Percentiles rank a stretch among this genome's conserved stretches.
Evolutionary conservation across 495 filamentous ascomycete species (phyloP).

Genomic region (Annulohypoxylon bovei): DNA sequence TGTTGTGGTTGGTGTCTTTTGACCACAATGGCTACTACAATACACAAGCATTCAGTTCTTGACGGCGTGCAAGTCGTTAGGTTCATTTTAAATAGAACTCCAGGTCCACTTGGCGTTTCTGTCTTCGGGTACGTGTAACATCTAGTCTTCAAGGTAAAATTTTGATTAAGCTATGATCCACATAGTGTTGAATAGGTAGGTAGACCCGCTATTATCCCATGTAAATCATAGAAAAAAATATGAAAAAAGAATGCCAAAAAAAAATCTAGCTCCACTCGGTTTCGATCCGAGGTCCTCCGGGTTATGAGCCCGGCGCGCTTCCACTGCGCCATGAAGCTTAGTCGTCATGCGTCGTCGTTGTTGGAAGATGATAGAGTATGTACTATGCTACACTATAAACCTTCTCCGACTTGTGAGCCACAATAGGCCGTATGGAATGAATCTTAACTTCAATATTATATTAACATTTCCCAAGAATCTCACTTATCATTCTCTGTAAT

Average conservation of each 20-base stretch:
- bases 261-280: slow-evolving; percentile 48
- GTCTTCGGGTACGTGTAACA: background rate
- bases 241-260: slow-evolving; percentile 30
- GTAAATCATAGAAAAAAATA: background rate
- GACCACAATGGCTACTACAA: too few relatives aligned
- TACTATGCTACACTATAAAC: background rate
- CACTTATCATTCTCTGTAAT: too few relatives aligned
- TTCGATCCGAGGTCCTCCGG: slow-evolving; percentile 58
- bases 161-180: background rate
- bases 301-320: slow-evolving; percentile 60
- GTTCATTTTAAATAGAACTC: background rate
- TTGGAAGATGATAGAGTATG: background rate
- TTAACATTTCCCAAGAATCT: too few relatives aligned
- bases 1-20: background rate
- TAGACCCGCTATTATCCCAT: background rate
- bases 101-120: background rate
- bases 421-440: too few relatives aligned
- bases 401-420: background rate
- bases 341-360: too few relatives aligned
- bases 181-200: background rate
- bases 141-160: too few relatives aligned
- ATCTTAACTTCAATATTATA: too few relatives aligned
- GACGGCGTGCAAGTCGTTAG: too few relatives aligned
- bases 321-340: slow-evolving; percentile 57
- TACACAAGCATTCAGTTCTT: too few relatives aligned